Evolutionary conservation across 768 basidiomycete genomes (phyloP).

Genomic region (Pleurotus platypus): DNA sequence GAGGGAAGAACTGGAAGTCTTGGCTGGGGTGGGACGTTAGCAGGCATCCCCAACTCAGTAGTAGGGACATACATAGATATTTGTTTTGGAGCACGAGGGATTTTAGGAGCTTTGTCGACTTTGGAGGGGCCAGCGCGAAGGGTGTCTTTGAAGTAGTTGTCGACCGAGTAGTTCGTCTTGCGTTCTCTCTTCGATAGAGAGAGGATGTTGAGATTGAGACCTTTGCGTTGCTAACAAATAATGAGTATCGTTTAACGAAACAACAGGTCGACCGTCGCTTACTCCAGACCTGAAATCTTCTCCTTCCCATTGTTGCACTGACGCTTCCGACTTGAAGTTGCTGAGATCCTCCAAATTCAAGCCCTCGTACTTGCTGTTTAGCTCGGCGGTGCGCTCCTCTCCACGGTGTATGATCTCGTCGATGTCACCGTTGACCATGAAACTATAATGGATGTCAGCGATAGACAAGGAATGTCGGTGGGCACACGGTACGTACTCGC

Average conservation of each 20-base stretch:
- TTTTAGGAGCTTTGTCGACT: conserved; percentile 74
- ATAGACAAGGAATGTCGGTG: not conserved
- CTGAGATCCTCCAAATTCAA: conserved; percentile 93
- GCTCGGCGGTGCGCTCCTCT: conserved; percentile 83
- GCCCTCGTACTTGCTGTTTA: conserved; percentile 90
- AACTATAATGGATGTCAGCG: conserved; percentile 31
- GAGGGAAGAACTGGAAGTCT: conserved; percentile 97
- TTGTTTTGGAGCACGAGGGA: conserved; percentile 86
- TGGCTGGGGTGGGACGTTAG: conserved; percentile 47
- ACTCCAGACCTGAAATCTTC: conserved; percentile 85
- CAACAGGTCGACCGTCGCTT: conserved; percentile 15
- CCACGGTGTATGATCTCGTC: conserved; percentile 91
- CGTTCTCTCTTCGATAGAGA: conserved; percentile 92
- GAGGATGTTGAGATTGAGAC: conserved; percentile 70
- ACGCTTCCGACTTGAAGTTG: conserved; percentile 94
- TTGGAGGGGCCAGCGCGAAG: conserved; percentile 79
- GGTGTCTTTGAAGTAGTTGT: conserved; percentile 93
- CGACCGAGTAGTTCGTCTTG: conserved; percentile 91
- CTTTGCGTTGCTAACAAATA: conserved; percentile 46
- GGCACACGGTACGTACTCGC: conserved; percentile 43
- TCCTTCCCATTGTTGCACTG: conserved; percentile 93
- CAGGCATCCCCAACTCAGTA: not conserved
- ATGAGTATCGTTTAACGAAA: too few relatives aligned
- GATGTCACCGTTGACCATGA: conserved; percentile 84
- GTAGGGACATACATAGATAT: conserved; percentile 56